A percentile compares a stretch with the other conserved stretches of the same genome.
phyloP scores from a whole-genome alignment of 257 asterid species.

The Petunia secreta region DNA sequence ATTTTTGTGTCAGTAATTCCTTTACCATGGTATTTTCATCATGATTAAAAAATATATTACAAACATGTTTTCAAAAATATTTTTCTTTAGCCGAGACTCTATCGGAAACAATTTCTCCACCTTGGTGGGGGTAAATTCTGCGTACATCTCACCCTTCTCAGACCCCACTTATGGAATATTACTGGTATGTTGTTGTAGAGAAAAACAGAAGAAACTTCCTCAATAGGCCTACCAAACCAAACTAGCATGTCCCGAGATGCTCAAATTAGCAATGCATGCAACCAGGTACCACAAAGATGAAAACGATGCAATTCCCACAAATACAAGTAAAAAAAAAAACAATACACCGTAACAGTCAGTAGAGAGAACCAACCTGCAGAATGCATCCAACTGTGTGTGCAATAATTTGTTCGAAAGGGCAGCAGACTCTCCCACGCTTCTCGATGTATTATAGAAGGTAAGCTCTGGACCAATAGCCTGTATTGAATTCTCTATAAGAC shows the following conservation, averaged over 20 bases:
- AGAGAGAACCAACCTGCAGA: slow-evolving; percentile 67
- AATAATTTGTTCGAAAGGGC: slow-evolving; percentile 78
- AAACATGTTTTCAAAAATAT: too few relatives aligned
- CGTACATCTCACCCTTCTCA: too few relatives aligned
- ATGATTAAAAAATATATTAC: too few relatives aligned
- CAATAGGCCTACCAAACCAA: slow-evolving; percentile 13
- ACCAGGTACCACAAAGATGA: background rate
- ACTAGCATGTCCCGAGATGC: slow-evolving; percentile 11
- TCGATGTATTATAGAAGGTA: slow-evolving; percentile 83
- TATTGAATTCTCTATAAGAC: slow-evolving; percentile 32
- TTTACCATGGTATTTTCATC: too few relatives aligned
- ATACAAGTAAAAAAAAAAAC: background rate
- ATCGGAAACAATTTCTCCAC: too few relatives aligned
- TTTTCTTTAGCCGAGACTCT: too few relatives aligned
- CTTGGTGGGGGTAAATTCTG: too few relatives aligned
- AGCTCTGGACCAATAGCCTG: slow-evolving; percentile 99
- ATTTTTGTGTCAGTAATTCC: too few relatives aligned
- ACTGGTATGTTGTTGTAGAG: background rate
- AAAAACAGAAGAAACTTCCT: background rate
- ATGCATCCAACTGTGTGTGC: slow-evolving; percentile 91
- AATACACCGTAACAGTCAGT: background rate
- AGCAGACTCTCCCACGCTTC: slow-evolving; percentile 55
- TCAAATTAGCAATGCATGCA: slow-evolving; percentile 8
- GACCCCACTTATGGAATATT: too few relatives aligned
- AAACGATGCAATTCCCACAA: slow-evolving; percentile 6